phyloP scores from a whole-genome alignment of 2,329 filamentous ascomycete genomes.

The Phialophora tarda region DNA sequence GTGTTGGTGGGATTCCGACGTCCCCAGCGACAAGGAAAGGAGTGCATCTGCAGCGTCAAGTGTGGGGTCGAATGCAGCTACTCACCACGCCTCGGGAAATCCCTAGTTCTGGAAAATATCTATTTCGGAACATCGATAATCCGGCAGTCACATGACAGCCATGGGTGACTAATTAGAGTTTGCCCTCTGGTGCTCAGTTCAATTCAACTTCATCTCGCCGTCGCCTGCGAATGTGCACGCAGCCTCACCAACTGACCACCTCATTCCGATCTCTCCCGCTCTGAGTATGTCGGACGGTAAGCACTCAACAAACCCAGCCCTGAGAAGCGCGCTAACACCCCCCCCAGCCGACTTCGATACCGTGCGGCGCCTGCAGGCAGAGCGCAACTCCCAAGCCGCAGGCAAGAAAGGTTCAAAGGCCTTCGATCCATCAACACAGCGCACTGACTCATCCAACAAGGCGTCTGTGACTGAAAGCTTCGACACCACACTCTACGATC shows the following conservation, averaged over 20 bases:
- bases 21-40: neutral
- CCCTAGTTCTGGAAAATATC: neutral
- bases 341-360: constrained; percentile 93
- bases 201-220: neutral
- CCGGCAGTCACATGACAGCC: neutral
- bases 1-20: constrained; percentile 1
- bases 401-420: constrained; percentile 80
- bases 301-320: neutral
- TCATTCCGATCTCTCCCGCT: constrained; percentile 1
- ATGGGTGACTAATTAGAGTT: neutral
- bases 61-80: constrained; percentile 1
- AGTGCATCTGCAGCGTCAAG: neutral
- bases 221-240: neutral
- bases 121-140: neutral
- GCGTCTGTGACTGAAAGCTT: constrained; percentile 85
- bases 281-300: constrained; percentile 35
- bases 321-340: constrained; percentile 70
- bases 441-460: constrained; percentile 83
- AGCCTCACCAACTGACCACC: constrained; percentile 2
- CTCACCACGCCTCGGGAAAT: neutral
- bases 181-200: neutral
- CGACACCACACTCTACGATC: constrained; percentile 86
- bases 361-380: constrained; percentile 85
- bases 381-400: constrained; percentile 82
- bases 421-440: constrained; percentile 79